Evolutionary conservation across 805 yeast species (phyloP).

Genomic region (Kluyveromyces siamensis): DNA sequence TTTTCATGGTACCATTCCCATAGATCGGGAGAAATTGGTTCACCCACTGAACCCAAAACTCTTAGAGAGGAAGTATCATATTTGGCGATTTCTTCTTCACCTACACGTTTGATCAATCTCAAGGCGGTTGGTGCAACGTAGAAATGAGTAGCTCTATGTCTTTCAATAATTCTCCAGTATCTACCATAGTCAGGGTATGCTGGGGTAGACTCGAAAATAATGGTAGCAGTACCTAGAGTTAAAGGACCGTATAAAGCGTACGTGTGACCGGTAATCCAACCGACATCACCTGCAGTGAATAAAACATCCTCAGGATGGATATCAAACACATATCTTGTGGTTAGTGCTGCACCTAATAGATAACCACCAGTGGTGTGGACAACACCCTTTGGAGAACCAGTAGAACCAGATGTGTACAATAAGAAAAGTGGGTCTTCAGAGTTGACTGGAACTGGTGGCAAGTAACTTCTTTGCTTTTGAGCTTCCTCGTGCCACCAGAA

Average conservation of each 20-base stretch:
- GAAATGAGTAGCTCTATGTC: conserved; percentile 87
- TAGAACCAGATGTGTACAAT: conserved; percentile 95
- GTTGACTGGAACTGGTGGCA: conserved; percentile 79
- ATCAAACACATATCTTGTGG: conserved; percentile 90
- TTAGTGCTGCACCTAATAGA: conserved; percentile 82
- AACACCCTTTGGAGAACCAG: conserved; percentile 98
- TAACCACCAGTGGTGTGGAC: conserved; percentile 94
- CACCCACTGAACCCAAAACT: conserved; percentile 95
- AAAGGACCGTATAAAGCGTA: conserved; percentile 94
- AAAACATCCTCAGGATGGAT: conserved; percentile 79
- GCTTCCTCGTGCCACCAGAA: conserved; percentile 93
- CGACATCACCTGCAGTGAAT: conserved; percentile 97
- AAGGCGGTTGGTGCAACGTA: conserved; percentile 98
- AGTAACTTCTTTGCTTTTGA: conserved; percentile 71
- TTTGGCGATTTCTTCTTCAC: conserved; percentile 70
- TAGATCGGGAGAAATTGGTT: conserved; percentile 94
- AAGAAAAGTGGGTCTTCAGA: conserved; percentile 93
- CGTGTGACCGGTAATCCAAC: conserved; percentile 99
- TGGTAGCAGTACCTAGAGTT: conserved; percentile 77
- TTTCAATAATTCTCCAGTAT: conserved; percentile 93
- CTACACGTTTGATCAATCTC: conserved; percentile 83
- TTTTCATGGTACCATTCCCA: conserved; percentile 98
- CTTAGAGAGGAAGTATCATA: conserved; percentile 82
- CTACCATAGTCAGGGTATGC: conserved; percentile 93
- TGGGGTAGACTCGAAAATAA: conserved; percentile 95